Evolutionary conservation across 345 rosid species (phyloP).

Genomic region (Boechera retrofracta): DNA sequence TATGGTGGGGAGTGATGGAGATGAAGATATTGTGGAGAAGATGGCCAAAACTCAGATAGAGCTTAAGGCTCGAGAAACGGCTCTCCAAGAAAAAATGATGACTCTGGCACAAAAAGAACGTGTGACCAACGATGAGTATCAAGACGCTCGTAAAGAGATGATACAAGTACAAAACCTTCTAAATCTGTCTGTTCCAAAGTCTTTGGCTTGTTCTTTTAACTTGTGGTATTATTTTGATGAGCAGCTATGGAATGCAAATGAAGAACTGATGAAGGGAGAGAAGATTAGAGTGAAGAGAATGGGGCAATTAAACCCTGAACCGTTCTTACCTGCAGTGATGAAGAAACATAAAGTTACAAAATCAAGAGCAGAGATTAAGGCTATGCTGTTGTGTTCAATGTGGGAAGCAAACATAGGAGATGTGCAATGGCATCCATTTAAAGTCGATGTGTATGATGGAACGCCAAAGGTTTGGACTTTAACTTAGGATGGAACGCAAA

Average conservation of each 20-base stretch:
- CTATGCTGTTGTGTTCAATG: constrained; percentile 50
- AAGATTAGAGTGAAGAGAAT: constrained; percentile 58
- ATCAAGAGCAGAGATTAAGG: constrained; percentile 49
- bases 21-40: constrained; percentile 46
- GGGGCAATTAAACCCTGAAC: constrained; percentile 59
- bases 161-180: constrained; percentile 50
- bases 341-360: constrained; percentile 41
- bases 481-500: no score
- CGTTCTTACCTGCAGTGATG: constrained; percentile 51
- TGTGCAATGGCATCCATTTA: constrained; percentile 62
- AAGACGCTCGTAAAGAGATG: constrained; percentile 73
- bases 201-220: background rate
- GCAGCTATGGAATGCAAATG: constrained; percentile 45
- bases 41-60: constrained; percentile 48
- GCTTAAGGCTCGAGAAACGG: constrained; percentile 59
- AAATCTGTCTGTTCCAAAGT: background rate
- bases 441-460: constrained; percentile 39
- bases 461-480: constrained; percentile 33
- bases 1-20: constrained; percentile 57
- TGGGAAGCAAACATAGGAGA: constrained; percentile 57
- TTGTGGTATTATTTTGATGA: background rate
- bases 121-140: constrained; percentile 61
- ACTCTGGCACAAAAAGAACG: constrained; percentile 58
- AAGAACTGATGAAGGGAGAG: constrained; percentile 10
- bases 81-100: constrained; percentile 49